phyloP scores from a whole-genome alignment of 805 yeast genomes.

The Lipomyces kockii region DNA sequence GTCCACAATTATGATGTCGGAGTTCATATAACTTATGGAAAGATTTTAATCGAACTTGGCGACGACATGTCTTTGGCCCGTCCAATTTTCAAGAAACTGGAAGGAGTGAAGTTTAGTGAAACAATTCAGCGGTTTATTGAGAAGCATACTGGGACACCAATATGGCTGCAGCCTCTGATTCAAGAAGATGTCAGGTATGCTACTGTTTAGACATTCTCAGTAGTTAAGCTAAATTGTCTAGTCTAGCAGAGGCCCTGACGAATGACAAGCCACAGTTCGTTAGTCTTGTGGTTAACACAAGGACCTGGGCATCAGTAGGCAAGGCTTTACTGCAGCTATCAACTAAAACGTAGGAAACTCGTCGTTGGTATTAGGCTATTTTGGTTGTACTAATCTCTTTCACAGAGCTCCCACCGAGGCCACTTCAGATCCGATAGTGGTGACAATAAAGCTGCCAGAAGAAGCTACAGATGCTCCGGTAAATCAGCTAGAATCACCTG shows the following conservation, averaged over 20 bases:
- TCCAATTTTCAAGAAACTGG: constrained; percentile 17
- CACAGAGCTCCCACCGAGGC: not conserved
- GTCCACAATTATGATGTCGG: not conserved
- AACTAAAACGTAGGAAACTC: constrained; percentile 7
- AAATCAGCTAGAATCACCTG: not conserved
- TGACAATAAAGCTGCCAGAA: constrained; percentile 15
- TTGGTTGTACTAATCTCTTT: not conserved
- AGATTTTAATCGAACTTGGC: constrained; percentile 18
- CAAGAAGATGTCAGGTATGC: constrained; percentile 1
- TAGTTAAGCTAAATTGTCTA: not conserved
- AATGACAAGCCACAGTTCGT: constrained; percentile 10
- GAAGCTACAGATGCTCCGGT: not conserved
- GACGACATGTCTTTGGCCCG: constrained; percentile 19
- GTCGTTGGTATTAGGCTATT: not conserved
- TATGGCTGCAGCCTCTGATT: constrained; percentile 21
- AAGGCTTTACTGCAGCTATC: constrained; percentile 20
- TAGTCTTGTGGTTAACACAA: constrained; percentile 2
- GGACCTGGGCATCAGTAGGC: constrained; percentile 26
- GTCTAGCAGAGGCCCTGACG: constrained; percentile 9
- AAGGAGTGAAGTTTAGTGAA: constrained; percentile 8
- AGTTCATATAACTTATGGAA: not conserved
- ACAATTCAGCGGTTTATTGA: constrained; percentile 18
- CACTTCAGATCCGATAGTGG: constrained; percentile 8
- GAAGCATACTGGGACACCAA: constrained; percentile 14
- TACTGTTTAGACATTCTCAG: not conserved